phyloP scores from a whole-genome alignment of 108 stramenopile genomes.

The Cyclotella cryptica region DNA sequence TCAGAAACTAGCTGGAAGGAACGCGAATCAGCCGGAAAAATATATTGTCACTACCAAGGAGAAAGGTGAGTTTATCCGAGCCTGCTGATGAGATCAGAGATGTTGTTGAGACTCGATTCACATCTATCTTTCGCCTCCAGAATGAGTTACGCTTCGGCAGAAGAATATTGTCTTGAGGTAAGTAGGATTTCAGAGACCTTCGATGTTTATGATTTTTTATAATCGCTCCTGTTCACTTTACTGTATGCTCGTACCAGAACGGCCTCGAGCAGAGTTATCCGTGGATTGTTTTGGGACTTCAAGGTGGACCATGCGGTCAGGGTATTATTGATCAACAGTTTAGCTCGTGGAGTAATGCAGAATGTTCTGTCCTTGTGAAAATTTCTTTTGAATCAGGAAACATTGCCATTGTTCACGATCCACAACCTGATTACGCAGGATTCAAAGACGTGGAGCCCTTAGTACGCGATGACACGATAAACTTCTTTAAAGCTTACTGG shows the following conservation, averaged over 20 bases:
- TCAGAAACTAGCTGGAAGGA: slow-evolving; percentile 14
- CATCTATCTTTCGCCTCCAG: not conserved
- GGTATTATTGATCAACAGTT: slow-evolving; percentile 21
- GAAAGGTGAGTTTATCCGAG: not conserved
- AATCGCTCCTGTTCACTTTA: not conserved
- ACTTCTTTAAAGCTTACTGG: slow-evolving; percentile 30
- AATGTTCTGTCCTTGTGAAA: slow-evolving; percentile 29
- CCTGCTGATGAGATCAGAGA: not conserved
- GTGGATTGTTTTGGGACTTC: slow-evolving; percentile 2
- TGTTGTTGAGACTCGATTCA: not conserved
- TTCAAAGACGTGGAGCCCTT: slow-evolving; percentile 25
- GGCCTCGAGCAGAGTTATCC: slow-evolving; percentile 15
- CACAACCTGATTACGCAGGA: slow-evolving; percentile 26
- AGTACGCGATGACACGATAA: slow-evolving; percentile 21
- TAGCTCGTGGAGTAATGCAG: slow-evolving; percentile 37
- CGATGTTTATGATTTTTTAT: not conserved
- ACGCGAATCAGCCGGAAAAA: not conserved
- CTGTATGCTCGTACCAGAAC: not conserved
- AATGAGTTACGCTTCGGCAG: slow-evolving; percentile 31
- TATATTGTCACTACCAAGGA: slow-evolving; percentile 20
- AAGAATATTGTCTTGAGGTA: slow-evolving; percentile 27
- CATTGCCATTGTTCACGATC: slow-evolving; percentile 61
- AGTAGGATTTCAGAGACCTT: not conserved
- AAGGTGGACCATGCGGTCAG: slow-evolving; percentile 6
- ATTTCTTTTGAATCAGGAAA: slow-evolving; percentile 45